phyloP scores from a whole-genome alignment of 805 yeast genomes.

The Candida easanensis region DNA sequence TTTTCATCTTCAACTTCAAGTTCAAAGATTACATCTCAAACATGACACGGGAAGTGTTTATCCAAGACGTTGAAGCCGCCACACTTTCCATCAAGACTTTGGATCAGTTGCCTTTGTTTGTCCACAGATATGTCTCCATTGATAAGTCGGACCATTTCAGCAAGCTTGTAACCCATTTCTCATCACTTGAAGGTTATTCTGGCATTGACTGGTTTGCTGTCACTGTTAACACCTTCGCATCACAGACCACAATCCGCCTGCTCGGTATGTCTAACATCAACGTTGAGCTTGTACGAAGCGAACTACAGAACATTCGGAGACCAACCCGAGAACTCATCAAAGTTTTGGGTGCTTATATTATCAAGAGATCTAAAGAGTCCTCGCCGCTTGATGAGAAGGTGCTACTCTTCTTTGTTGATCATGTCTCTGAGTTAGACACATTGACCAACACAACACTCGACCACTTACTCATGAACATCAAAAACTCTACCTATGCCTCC shows the following conservation, averaged over 20 bases:
- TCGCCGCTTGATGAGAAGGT: constrained; percentile 1
- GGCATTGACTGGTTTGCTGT: constrained; percentile 20
- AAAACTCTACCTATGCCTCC: not conserved
- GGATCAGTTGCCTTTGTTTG: constrained; percentile 15
- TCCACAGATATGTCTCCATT: constrained; percentile 12
- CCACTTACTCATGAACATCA: constrained; percentile 1
- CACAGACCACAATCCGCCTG: constrained; percentile 11
- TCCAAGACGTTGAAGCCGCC: constrained; percentile 6
- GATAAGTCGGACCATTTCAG: constrained; percentile 13
- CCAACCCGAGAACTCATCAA: constrained; percentile 18
- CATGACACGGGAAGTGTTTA: constrained; percentile 8
- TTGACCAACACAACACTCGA: constrained; percentile 4
- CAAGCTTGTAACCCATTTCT: constrained; percentile 3
- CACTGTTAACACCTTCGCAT: constrained; percentile 7
- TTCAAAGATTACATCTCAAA: constrained; percentile 22
- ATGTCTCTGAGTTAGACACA: constrained; percentile 2
- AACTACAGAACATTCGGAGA: constrained; percentile 11
- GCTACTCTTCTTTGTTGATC: constrained; percentile 5
- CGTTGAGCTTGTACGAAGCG: constrained; percentile 13
- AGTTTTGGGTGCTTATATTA: constrained; percentile 14
- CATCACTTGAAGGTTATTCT: not conserved
- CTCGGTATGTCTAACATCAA: constrained; percentile 15
- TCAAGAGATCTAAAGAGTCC: not conserved
- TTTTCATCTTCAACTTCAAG: constrained; percentile 15
- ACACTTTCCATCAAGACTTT: constrained; percentile 2